Evolutionary conservation across 441 rosid species (phyloP).

Genomic region (Raphanus hybrid): DNA sequence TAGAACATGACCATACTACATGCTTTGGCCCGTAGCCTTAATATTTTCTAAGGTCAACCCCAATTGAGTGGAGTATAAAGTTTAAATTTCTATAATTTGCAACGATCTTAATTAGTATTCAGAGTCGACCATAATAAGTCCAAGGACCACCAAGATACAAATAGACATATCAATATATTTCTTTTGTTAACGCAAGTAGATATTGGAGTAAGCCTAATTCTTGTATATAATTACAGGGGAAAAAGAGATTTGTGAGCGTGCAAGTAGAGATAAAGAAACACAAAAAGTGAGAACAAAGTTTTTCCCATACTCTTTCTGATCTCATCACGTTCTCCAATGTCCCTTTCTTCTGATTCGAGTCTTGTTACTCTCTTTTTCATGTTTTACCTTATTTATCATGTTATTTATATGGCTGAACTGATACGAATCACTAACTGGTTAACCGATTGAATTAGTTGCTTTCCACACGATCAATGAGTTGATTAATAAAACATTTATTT

Average conservation of each 20-base stretch:
- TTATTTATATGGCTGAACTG: neutral
- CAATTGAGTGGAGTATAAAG: neutral
- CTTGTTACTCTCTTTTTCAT: constrained; percentile 13
- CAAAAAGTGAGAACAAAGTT: constrained; percentile 40
- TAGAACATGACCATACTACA: neutral
- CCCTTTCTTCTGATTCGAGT: constrained; percentile 41
- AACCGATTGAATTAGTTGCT: constrained; percentile 9
- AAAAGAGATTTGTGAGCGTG: constrained; percentile 36
- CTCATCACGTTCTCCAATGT: constrained; percentile 43
- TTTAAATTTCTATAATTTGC: neutral
- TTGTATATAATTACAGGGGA: neutral
- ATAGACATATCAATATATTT: constrained; percentile 1
- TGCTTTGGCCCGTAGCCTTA: neutral
- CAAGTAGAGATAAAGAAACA: constrained; percentile 30
- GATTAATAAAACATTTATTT: constrained; percentile 5
- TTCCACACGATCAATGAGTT: constrained; percentile 14
- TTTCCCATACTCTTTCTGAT: constrained; percentile 44
- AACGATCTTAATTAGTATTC: neutral
- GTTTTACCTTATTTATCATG: constrained; percentile 3
- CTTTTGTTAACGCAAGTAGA: neutral
- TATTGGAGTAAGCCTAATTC: constrained; percentile 3
- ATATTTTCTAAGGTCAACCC: neutral
- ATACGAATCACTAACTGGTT: constrained; percentile 5
- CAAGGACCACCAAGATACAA: constrained; percentile 14
- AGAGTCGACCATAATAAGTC: constrained; percentile 10